Evolutionary conservation across 768 basidiomycete species (phyloP).

Genomic region (Termitomyces sp.): DNA sequence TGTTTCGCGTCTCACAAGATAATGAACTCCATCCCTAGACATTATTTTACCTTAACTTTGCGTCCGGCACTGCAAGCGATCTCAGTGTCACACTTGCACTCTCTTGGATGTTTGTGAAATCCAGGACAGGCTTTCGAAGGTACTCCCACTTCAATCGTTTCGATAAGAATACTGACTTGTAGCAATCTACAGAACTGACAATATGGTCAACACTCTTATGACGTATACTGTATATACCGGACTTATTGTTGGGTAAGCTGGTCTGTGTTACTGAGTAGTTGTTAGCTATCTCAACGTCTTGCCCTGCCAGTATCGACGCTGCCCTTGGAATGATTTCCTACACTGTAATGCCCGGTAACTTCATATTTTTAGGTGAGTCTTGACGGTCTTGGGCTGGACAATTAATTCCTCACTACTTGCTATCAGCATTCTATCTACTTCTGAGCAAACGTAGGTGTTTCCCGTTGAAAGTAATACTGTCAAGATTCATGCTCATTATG

Average conservation of each 20-base stretch:
- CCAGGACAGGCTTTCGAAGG: slow-evolving; percentile 51
- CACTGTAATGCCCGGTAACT: slow-evolving; percentile 49
- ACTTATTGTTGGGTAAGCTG: slow-evolving; percentile 36
- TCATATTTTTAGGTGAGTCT: slow-evolving; percentile 46
- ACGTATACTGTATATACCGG: slow-evolving; percentile 56
- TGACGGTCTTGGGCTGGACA: not conserved
- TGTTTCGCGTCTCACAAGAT: not conserved
- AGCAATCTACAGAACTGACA: slow-evolving; percentile 40
- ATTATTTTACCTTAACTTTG: slow-evolving; percentile 51
- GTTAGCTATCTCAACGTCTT: not conserved
- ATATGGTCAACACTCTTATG: slow-evolving; percentile 44
- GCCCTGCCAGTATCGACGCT: slow-evolving; percentile 39
- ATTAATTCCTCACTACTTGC: not conserved
- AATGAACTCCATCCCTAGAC: slow-evolving; percentile 26
- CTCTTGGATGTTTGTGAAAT: slow-evolving; percentile 43
- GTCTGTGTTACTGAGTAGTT: not conserved
- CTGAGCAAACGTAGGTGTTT: slow-evolving; percentile 45
- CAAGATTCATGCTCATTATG: not conserved
- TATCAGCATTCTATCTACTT: slow-evolving; percentile 43
- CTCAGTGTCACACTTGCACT: slow-evolving; percentile 46
- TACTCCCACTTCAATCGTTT: slow-evolving; percentile 13
- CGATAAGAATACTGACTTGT: not conserved
- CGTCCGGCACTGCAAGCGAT: slow-evolving; percentile 46
- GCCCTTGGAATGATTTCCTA: slow-evolving; percentile 43
- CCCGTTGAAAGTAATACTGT: not conserved